Evolutionary conservation across 2,329 filamentous ascomycete genomes (phyloP), one percentile per base, ranked within the genome.

Genomic region (Calonectria henricotiae): DNA sequence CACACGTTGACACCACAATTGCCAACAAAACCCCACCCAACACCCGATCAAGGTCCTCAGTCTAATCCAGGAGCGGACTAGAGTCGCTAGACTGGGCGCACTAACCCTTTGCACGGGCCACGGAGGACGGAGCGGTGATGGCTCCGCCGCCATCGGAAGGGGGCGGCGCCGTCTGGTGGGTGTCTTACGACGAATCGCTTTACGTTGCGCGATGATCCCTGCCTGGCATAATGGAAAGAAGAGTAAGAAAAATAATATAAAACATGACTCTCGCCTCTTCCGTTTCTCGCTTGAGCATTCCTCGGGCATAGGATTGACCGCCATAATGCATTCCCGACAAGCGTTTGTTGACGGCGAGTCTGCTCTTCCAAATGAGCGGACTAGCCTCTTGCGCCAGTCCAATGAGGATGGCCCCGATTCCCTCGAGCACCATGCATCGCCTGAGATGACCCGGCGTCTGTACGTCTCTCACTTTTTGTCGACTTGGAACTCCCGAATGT

Each of bases 401-500:
- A n/a, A 30, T 17, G 17, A 1, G 3, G 0, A 27, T 25, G 11
- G 12, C 17, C 17, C 23, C 6, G 47, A 41, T 35, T 20, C 37
- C 11, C 0, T n/a, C 8, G 27, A n/a, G 1, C 47, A 54, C 5
- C 20, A 37, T 23, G 5, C 30, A 3, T 23, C 23, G n/a, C 47
- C 62, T 2, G 46, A 39, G 17, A 58, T 74, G 13, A 32, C 74
- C 3, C 71, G 68, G 1, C 71, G 81, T 1, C 83, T 91, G 4
- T 91, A 90, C 76, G 75, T 83, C 0, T 91, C 89, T 0, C 89
- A 91, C 73, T 86, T 88, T 66, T 81, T 91, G 0, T 91, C 89
- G 2, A 87, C 89, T 60, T 90, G 88, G 88, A 91, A 91, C 78
- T 87, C 89, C 0, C 86, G 89, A 27, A 80, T 89, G 64, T 91